Percentiles rank a stretch among this genome's conserved stretches.
Conservation (phyloP, 2,329 filamentous ascomycete genomes). For the Fusarium stilboides region DNA sequence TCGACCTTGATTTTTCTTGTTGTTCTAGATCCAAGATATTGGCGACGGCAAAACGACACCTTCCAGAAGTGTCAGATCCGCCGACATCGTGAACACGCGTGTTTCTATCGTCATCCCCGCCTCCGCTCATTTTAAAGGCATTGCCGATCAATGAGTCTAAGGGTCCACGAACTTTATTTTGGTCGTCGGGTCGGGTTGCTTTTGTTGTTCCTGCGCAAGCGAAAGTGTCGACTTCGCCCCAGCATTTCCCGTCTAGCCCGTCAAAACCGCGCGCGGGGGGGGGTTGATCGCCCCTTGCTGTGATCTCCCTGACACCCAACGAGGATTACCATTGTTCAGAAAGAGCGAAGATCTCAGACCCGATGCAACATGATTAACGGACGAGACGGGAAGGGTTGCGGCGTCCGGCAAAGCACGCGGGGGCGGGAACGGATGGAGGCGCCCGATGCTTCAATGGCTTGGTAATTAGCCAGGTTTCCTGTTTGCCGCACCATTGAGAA, state of each 20-base stretch:
- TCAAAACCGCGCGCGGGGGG: slow-evolving; percentile 24
- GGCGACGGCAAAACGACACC: neutral
- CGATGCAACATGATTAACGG: slow-evolving; percentile 33
- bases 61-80: neutral
- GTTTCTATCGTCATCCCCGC: slow-evolving; percentile 1
- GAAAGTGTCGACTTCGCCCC: slow-evolving; percentile 30
- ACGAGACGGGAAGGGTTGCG: slow-evolving; percentile 35
- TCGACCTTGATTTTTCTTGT: neutral
- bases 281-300: slow-evolving; percentile 29
- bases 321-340: slow-evolving; percentile 25
- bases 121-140: slow-evolving; percentile 10
- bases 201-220: slow-evolving; percentile 43
- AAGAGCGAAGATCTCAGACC: slow-evolving; percentile 38
- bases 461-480: slow-evolving; percentile 34
- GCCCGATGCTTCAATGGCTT: slow-evolving; percentile 34
- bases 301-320: slow-evolving; percentile 25
- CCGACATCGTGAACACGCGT: neutral
- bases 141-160: slow-evolving; percentile 29
- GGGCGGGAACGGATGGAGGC: slow-evolving; percentile 25
- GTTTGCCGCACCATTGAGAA: slow-evolving; percentile 49
- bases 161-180: slow-evolving; percentile 36
- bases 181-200: slow-evolving; percentile 1
- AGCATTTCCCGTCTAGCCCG: slow-evolving; percentile 15
- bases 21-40: neutral
- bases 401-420: slow-evolving; percentile 41